Evolutionary conservation across 1,284 basidiomycete species (phyloP).

Genomic region (Stygiomarasmius scandens): DNA sequence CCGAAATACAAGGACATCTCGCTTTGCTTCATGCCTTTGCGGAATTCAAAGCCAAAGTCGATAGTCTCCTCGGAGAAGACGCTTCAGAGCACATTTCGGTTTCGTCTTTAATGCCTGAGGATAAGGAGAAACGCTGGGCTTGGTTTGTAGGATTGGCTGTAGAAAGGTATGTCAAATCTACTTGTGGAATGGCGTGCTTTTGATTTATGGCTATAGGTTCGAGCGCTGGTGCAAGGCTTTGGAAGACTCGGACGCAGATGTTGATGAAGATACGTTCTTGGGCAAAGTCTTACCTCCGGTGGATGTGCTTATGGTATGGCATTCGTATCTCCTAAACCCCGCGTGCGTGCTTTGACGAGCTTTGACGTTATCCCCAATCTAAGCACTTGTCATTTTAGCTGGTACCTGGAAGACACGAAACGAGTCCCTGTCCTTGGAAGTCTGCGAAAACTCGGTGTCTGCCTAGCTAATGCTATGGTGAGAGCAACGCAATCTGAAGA

Average conservation of each 20-base stretch:
- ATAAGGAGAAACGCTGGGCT: conserved; percentile 33
- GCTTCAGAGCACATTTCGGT: no score
- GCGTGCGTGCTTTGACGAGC: conserved; percentile 27
- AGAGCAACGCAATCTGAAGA: no score
- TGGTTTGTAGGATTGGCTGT: conserved; percentile 39
- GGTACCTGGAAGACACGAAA: conserved; percentile 43
- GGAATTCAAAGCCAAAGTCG: conserved; percentile 26
- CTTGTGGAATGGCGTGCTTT: no score
- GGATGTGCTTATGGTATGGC: conserved; percentile 52
- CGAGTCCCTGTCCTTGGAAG: conserved; percentile 30
- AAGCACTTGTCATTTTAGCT: conserved; percentile 25
- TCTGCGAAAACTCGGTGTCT: conserved; percentile 24
- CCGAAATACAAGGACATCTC: conserved; percentile 31
- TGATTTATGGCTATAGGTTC: conserved; percentile 28
- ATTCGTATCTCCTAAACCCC: conserved; percentile 52
- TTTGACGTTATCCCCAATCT: neutral
- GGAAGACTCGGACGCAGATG: conserved; percentile 10
- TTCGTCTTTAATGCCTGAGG: conserved; percentile 18
- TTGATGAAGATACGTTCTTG: conserved; percentile 7
- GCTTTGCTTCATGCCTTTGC: conserved; percentile 31
- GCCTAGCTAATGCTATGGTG: conserved; percentile 32
- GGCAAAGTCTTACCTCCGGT: conserved; percentile 40
- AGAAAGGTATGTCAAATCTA: conserved; percentile 28
- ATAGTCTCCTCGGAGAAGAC: conserved; percentile 13
- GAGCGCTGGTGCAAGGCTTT: conserved; percentile 30